Percentiles rank a stretch among this genome's conserved stretches.
Conservation (phyloP, 768 basidiomycete genomes). For the Boletus subparvulus region DNA sequence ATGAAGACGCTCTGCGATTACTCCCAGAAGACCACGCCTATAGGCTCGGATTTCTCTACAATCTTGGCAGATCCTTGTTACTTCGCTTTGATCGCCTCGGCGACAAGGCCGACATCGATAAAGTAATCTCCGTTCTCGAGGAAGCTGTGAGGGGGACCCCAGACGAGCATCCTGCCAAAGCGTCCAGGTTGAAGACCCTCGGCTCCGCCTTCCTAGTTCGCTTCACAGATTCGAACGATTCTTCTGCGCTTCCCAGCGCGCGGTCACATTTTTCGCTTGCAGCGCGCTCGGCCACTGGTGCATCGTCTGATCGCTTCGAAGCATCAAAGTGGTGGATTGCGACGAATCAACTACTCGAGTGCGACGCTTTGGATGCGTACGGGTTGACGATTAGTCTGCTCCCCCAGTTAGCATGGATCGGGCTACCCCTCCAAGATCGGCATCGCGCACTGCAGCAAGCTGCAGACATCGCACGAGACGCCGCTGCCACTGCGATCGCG, state of each 20-base stretch:
- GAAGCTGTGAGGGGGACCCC: slow-evolving; percentile 7
- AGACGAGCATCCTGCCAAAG: neutral
- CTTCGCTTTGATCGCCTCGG: slow-evolving; percentile 2
- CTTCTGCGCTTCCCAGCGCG: neutral
- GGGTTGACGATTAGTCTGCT: slow-evolving; percentile 15
- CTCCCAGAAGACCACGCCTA: neutral
- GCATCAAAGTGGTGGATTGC: neutral
- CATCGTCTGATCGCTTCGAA: neutral
- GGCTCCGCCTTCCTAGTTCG: neutral
- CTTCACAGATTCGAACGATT: neutral
- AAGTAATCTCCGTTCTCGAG: neutral
- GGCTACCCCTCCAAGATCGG: slow-evolving; percentile 14
- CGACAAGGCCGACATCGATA: slow-evolving; percentile 5
- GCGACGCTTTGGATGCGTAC: slow-evolving; percentile 14
- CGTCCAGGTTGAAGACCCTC: neutral
- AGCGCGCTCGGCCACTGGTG: neutral
- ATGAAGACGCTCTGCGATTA: slow-evolving; percentile 1
- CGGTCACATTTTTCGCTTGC: neutral
- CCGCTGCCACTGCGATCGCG: slow-evolving; percentile 16
- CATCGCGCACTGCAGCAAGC: slow-evolving; percentile 7
- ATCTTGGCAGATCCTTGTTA: neutral
- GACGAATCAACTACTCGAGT: neutral
- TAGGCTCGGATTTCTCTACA: neutral
- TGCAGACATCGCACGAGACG: slow-evolving; percentile 15
- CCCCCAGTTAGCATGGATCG: slow-evolving; percentile 3